Evolutionary conservation across 805 yeast species (phyloP).

Genomic region (Lachancea waltii): DNA sequence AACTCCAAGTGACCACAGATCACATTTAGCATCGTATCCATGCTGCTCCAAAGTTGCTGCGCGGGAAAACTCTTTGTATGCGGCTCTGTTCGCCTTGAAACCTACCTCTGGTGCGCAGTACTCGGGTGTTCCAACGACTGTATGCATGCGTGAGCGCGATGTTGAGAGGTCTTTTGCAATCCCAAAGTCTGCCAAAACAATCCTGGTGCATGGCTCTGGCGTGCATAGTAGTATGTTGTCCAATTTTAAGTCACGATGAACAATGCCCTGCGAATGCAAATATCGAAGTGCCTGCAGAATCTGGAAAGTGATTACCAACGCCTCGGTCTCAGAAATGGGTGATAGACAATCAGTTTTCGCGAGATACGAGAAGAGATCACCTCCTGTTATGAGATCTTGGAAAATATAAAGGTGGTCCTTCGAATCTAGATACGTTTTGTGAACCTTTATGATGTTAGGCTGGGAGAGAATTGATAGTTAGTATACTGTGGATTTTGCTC

Average conservation of each 20-base stretch:
- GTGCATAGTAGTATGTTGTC: constrained; percentile 56
- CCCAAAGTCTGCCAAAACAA: constrained; percentile 67
- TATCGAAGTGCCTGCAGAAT: constrained; percentile 49
- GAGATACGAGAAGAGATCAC: constrained; percentile 53
- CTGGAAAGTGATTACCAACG: constrained; percentile 49
- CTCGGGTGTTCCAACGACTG: constrained; percentile 60
- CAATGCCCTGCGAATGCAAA: constrained; percentile 48
- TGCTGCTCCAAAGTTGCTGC: constrained; percentile 23
- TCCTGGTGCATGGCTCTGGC: constrained; percentile 46
- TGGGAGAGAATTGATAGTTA: constrained; percentile 13
- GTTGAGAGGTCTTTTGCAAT: constrained; percentile 36
- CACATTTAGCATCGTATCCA: constrained; percentile 54
- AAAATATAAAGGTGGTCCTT: constrained; percentile 37
- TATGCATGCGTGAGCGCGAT: constrained; percentile 37
- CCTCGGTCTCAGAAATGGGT: constrained; percentile 48
- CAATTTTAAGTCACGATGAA: constrained; percentile 59
- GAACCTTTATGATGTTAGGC: constrained; percentile 45
- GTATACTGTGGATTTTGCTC: not conserved
- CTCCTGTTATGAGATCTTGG: constrained; percentile 48
- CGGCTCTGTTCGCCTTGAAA: constrained; percentile 32
- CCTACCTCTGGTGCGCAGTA: constrained; percentile 71
- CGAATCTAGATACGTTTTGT: constrained; percentile 30
- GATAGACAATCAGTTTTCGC: constrained; percentile 36
- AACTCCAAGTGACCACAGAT: constrained; percentile 65
- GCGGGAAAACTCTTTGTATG: constrained; percentile 23